phyloP scores from a whole-genome alignment of 768 basidiomycete species.

The Podaxis sp. region DNA sequence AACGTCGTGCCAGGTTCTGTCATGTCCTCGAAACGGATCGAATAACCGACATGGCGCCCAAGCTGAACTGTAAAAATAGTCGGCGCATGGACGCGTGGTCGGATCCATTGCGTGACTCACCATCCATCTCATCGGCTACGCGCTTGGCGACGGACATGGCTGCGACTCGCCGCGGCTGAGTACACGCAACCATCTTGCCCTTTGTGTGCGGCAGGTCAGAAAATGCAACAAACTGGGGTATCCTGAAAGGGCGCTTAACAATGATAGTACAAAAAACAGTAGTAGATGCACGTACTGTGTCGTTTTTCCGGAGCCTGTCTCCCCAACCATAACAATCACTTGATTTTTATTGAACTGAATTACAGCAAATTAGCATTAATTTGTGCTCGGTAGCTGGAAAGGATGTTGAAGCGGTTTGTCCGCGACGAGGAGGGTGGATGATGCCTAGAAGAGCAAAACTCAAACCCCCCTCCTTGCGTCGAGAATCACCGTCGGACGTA shows the following conservation, averaged over 20 bases:
- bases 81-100: background rate
- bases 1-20: constrained; percentile 88
- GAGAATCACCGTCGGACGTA: constrained; percentile 42
- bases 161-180: constrained; percentile 93
- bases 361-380: constrained; percentile 26
- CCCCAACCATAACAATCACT: constrained; percentile 89
- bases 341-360: constrained; percentile 73
- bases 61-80: constrained; percentile 65
- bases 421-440: constrained; percentile 31
- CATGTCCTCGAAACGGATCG: constrained; percentile 98
- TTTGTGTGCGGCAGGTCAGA: constrained; percentile 90
- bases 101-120: constrained; percentile 42
- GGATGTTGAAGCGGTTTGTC: constrained; percentile 19
- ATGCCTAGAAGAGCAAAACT: constrained; percentile 43
- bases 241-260: constrained; percentile 46
- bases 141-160: constrained; percentile 99
- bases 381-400: constrained; percentile 6
- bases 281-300: constrained; percentile 70
- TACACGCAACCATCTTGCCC: constrained; percentile 93
- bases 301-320: constrained; percentile 95
- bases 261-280: constrained; percentile 11
- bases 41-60: constrained; percentile 95
- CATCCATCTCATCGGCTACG: constrained; percentile 99
- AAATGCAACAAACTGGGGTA: constrained; percentile 95
- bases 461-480: constrained; percentile 42